These are phyloP conservation scores for Ophiostoma tasmaniense DNA, from an alignment of 2,329 filamentous ascomycete species.

Conservation along the genomic window DNA sequence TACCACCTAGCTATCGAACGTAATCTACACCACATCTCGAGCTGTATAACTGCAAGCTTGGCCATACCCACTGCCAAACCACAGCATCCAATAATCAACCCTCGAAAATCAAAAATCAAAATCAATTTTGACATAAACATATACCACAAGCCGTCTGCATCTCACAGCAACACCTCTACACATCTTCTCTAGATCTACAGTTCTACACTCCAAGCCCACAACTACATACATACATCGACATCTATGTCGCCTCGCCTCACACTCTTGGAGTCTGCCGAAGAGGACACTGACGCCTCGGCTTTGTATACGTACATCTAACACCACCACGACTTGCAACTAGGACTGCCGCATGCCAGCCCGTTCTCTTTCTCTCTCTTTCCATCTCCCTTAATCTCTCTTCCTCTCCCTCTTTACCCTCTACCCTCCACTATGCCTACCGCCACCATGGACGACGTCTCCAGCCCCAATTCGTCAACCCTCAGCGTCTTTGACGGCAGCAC, in stretches of 20 bases:
- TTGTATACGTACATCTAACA: neutral
- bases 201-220: neutral
- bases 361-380: neutral
- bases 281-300: constrained; percentile 10
- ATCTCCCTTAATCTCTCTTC: neutral
- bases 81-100: no score
- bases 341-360: constrained; percentile 5
- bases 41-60: neutral
- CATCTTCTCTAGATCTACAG: neutral
- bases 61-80: no score
- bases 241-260: constrained; percentile 17
- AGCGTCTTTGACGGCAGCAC: constrained; percentile 20
- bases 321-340: neutral
- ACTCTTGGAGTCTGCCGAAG: constrained; percentile 18
- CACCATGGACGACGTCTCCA: constrained; percentile 20
- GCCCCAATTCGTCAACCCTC: constrained; percentile 19
- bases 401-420: neutral
- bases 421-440: neutral
- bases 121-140: no score
- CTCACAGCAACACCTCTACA: neutral
- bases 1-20: neutral
- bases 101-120: no score
- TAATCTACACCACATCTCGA: neutral
- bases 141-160: no score
- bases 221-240: neutral